These are phyloP conservation scores for Hericium coralloides DNA, from an alignment of 768 basidiomycete species.

Conservation along the genomic window DNA sequence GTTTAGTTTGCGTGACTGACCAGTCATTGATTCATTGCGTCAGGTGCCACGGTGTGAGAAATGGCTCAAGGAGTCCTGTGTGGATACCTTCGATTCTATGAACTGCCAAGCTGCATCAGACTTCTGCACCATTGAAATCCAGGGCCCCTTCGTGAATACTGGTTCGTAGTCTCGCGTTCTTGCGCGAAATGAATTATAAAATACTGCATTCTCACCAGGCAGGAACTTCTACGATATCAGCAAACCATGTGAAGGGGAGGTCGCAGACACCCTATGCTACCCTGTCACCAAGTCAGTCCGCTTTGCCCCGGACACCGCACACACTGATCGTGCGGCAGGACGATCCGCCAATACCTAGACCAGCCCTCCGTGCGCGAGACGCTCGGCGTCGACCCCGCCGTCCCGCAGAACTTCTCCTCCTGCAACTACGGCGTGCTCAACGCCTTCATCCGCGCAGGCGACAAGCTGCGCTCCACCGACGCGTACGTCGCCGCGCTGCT, in stretches of 20 bases:
- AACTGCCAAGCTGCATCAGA: conserved; percentile 31
- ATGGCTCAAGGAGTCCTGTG: conserved; percentile 29
- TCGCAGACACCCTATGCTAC: conserved; percentile 46
- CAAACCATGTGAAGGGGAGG: conserved; percentile 43
- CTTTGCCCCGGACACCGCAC: background rate
- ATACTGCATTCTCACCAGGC: conserved; percentile 20
- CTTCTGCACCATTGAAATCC: conserved; percentile 26
- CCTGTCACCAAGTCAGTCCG: conserved; percentile 36
- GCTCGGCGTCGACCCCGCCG: conserved; percentile 54
- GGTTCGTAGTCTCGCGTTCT: conserved; percentile 17
- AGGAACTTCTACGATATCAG: conserved; percentile 63
- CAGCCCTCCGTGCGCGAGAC: conserved; percentile 39
- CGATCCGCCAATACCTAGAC: conserved; percentile 55
- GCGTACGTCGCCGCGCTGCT: conserved; percentile 44
- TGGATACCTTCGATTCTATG: conserved; percentile 33
- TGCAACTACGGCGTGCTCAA: conserved; percentile 33
- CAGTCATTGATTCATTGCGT: conserved; percentile 22
- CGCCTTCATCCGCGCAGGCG: conserved; percentile 40
- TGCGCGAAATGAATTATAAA: conserved; percentile 20
- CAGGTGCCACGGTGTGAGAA: conserved; percentile 38
- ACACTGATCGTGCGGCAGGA: conserved; percentile 23
- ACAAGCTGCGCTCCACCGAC: conserved; percentile 24
- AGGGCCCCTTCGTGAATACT: background rate
- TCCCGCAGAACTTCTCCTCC: conserved; percentile 29
- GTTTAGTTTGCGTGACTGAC: background rate